Evolutionary conservation across 768 basidiomycete genomes (phyloP).

Genomic region (Boletus insuetus): DNA sequence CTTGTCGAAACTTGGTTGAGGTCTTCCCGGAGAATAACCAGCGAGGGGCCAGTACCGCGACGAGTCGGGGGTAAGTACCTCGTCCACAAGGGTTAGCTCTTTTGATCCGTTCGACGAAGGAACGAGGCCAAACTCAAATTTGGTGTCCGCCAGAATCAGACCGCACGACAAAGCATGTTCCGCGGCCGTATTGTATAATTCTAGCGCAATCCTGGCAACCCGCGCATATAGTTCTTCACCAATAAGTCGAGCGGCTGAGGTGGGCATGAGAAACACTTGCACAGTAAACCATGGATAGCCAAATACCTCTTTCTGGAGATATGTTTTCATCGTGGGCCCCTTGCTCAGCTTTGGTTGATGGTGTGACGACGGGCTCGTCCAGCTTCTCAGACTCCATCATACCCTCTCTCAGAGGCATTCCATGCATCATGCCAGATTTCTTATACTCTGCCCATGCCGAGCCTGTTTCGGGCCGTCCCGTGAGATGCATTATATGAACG

Average conservation of each 20-base stretch:
- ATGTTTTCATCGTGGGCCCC: slow-evolving; percentile 97
- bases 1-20: slow-evolving; percentile 94
- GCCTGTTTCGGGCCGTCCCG: slow-evolving; percentile 46
- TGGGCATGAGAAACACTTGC: not conserved
- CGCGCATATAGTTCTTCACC: slow-evolving; percentile 61
- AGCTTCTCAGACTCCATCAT: slow-evolving; percentile 85
- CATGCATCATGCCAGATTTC: slow-evolving; percentile 83
- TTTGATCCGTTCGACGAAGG: slow-evolving; percentile 34
- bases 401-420: slow-evolving; percentile 70
- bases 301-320: slow-evolving; percentile 69
- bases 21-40: slow-evolving; percentile 66
- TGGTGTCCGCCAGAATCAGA: slow-evolving; percentile 95
- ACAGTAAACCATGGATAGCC: slow-evolving; percentile 3
- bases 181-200: slow-evolving; percentile 73
- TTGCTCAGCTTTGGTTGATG: slow-evolving; percentile 94
- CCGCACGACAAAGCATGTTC: slow-evolving; percentile 70
- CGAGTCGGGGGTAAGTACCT: slow-evolving; percentile 96
- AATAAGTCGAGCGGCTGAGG: slow-evolving; percentile 59
- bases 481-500: slow-evolving; percentile 5
- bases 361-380: slow-evolving; percentile 85
- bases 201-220: slow-evolving; percentile 58
- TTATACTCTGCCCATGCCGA: slow-evolving; percentile 97
- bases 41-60: slow-evolving; percentile 92
- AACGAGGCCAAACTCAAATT: slow-evolving; percentile 95
- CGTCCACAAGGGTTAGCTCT: slow-evolving; percentile 86